A percentile compares a stretch with the other conserved stretches of the same genome.
Conservation (phyloP, 2,329 filamentous ascomycete species). For the Colletotrichum sublineola region DNA sequence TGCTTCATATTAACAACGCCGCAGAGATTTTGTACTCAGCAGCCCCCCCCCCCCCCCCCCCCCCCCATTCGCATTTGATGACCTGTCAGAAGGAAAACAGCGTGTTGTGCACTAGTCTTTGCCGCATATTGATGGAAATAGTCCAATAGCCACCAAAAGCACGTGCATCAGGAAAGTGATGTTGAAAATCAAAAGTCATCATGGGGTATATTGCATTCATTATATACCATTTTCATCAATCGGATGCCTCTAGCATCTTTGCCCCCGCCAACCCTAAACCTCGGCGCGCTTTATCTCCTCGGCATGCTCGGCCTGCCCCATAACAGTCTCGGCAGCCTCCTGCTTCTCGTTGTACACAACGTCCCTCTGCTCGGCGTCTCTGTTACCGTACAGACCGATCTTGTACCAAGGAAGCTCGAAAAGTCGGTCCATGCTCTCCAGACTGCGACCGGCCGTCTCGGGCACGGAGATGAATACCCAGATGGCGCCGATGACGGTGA, state of each 20-base stretch:
- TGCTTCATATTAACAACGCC: too few species aligned
- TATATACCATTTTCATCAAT: slow-evolving; percentile 26
- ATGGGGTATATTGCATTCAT: slow-evolving; percentile 41
- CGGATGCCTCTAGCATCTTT: neutral
- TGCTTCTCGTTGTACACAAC: slow-evolving; percentile 60
- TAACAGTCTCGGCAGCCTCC: slow-evolving; percentile 51
- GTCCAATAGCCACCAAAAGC: neutral
- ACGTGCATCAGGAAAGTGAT: neutral
- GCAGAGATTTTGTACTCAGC: too few species aligned
- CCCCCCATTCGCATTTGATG: too few species aligned
- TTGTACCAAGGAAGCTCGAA: slow-evolving; percentile 81
- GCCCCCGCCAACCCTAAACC: slow-evolving; percentile 9
- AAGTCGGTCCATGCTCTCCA: slow-evolving; percentile 79
- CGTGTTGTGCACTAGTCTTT: neutral
- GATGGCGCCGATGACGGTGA: slow-evolving; percentile 75
- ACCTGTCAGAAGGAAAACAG: too few species aligned
- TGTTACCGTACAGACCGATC: slow-evolving; percentile 73
- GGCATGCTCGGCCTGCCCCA: slow-evolving; percentile 51
- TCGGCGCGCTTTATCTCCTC: slow-evolving; percentile 48
- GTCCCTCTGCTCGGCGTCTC: slow-evolving; percentile 64
- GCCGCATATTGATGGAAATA: neutral
- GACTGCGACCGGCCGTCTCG: slow-evolving; percentile 75
- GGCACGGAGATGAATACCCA: slow-evolving; percentile 82
- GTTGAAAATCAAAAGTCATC: slow-evolving; percentile 29
- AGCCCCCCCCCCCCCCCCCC: too few species aligned